Evolutionary conservation across 352 stramenopile genomes (phyloP), one percentile per base, ranked within the genome.

Genomic region (Phytophthora hibernalis): DNA sequence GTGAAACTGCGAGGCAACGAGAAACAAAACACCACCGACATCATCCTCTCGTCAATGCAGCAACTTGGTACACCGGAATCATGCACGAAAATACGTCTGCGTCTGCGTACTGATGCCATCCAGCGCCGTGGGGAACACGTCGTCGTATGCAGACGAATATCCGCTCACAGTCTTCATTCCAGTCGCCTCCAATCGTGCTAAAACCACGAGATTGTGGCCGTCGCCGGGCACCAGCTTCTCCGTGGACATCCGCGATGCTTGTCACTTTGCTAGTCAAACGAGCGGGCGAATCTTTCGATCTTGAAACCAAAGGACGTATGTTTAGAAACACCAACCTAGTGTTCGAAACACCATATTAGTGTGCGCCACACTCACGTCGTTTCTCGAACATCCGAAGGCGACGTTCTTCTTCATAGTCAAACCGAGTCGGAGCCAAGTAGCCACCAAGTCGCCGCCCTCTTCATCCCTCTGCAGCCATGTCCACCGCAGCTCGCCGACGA

Each of bases 401-500:
- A 21, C 43, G 11, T 52, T 33, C 44, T 47, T 52, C 15, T 9
- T 13, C 64, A 70, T 28, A 72, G 43, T 67, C 49, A 60, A 71
- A 69, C 30, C 22, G 44, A 70, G 54, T 51, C 35, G 40, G 54
- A 42, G 49, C 22, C 43, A 13, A 52, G 45, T 30, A 61, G 45
- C 38, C 51, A 61, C 35, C 18, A 45, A 59, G 54, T 48, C 31
- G 26, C 35, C 45, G 51, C n/a, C 33, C 12, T 28, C 20, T 43
- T 16, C 7, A 21, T 20, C 24, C 15, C 8, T 15, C n/a, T 31
- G 10, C 38, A 67, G 50, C 63, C 53, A 99, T 99, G 96, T 98
- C 95, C 50, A 99, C 96, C 38, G 90, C 94, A 64, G 97, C 97
- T 21, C 82, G 97, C 61, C 81, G 96, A 87, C 89, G 97, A 81